Evolutionary conservation across 768 basidiomycete species (phyloP), one percentile per base, ranked within the genome.

Genomic region (Phanerochaete sordida): DNA sequence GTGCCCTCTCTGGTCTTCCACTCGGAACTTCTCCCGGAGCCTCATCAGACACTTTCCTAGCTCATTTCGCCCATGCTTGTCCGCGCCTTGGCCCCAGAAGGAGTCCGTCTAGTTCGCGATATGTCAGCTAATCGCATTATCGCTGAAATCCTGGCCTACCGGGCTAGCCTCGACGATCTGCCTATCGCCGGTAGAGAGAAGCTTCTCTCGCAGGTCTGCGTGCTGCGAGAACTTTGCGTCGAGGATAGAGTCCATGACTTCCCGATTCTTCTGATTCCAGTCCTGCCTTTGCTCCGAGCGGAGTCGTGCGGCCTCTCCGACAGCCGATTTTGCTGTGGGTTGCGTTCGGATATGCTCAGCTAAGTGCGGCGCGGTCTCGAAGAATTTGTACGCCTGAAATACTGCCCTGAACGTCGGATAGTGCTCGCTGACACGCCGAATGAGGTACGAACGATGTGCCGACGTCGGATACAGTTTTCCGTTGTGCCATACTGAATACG

Each of bases 41-140:
- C 85, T 81, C 63, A 83, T 81, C 11, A 90, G 77, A 11, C 84
- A 83, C 69, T 86, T 88, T 39, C 89, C 89, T 33, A 91, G 80
- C 70, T 91, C 87, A 62, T 91, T 91, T 33, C 84, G 81, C 26
- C 89, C 89, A 65, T 77, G 73, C 23, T 79, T 74, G 69, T 91
- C 85, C 45, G 80, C 75, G 5, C 89, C 89, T 61, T 85, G 72
- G 23, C 89, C 89, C 88, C 89, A 91, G 72, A 89, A 89, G 33
- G 86, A 77, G 70, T 91, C 90, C 64, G 26, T 15, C 44, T 63
- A 43, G 35, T 23, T 31, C 13, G 16, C 33, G 16, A 12, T 15
- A 52, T 24, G 23, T n/a, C 26, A 50, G 13, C 11, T 23, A 23
- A 21, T n/a, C 11, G 27, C 26, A 3, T 2, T 26, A 12, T 31